Percentiles rank a stretch among this genome's conserved stretches.
Evolutionary conservation across 306 rosid genomes (phyloP).

Genomic region (Albizia julibrissin): DNA sequence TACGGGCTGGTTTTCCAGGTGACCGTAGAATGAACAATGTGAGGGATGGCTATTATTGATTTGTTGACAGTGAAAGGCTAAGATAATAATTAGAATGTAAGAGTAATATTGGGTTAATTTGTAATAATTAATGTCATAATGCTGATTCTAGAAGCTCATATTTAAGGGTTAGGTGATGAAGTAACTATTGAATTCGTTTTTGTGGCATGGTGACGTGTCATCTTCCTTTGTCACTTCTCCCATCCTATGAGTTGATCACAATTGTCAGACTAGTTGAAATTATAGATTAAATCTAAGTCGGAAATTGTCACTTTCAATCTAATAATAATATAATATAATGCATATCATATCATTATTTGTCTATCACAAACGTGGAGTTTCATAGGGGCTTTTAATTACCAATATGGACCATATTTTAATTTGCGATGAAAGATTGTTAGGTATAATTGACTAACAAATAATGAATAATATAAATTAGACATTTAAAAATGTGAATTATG

Average conservation of each 20-base stretch:
- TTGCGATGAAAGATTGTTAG: background rate
- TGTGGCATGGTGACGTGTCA: background rate
- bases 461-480: background rate
- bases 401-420: too few species aligned
- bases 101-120: background rate
- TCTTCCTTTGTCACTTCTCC: background rate
- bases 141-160: background rate
- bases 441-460: background rate
- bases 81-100: background rate
- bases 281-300: background rate
- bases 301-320: background rate
- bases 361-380: too few species aligned
- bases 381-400: too few species aligned
- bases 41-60: background rate
- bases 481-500: background rate
- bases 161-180: background rate
- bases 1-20: background rate
- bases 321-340: too few species aligned
- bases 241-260: background rate
- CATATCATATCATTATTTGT: too few species aligned
- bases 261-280: background rate
- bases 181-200: background rate
- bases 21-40: background rate
- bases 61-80: background rate
- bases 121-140: background rate